Evolutionary conservation across 176 grass and related monocot species (phyloP).

Genomic region (Cymbopogon citratus): DNA sequence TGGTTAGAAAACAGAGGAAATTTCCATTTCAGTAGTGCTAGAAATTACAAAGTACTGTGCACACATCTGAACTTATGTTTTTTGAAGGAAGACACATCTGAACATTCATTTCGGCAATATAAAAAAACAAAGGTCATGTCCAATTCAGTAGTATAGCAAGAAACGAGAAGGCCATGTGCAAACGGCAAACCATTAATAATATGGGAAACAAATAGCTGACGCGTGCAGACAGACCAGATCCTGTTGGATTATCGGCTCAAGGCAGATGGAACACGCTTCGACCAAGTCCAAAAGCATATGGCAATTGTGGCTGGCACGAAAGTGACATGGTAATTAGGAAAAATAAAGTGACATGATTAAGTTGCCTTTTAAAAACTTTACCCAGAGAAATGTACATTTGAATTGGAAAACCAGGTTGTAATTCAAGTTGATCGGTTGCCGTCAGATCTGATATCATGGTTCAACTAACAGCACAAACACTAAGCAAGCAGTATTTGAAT

Average conservation of each 20-base stretch:
- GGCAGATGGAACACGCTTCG: conserved; percentile 19
- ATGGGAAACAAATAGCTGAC: conserved; percentile 2
- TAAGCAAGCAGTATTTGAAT: neutral
- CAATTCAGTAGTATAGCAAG: neutral
- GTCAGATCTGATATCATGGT: conserved; percentile 2
- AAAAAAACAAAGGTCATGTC: conserved; percentile 2
- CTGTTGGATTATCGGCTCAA: conserved; percentile 4
- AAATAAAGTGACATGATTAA: conserved; percentile 4
- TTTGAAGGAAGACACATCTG: no score
- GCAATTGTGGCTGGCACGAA: conserved; percentile 26
- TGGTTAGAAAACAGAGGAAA: conserved; percentile 1
- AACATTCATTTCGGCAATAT: neutral
- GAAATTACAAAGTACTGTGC: neutral
- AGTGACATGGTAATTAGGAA: conserved; percentile 24
- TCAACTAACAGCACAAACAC: neutral
- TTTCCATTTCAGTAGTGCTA: neutral
- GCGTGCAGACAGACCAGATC: neutral
- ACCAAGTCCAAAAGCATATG: conserved; percentile 16
- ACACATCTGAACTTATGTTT: neutral
- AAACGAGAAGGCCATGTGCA: conserved; percentile 2
- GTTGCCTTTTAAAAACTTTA: neutral
- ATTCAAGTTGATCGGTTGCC: neutral
- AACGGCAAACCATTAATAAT: neutral
- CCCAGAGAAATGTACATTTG: neutral
- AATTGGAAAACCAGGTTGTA: neutral